Evolutionary conservation across 225 moss, liverwort and hornwort genomes (phyloP), one percentile per base, ranked within the genome.

Genomic region (Straminergon stramineum): DNA sequence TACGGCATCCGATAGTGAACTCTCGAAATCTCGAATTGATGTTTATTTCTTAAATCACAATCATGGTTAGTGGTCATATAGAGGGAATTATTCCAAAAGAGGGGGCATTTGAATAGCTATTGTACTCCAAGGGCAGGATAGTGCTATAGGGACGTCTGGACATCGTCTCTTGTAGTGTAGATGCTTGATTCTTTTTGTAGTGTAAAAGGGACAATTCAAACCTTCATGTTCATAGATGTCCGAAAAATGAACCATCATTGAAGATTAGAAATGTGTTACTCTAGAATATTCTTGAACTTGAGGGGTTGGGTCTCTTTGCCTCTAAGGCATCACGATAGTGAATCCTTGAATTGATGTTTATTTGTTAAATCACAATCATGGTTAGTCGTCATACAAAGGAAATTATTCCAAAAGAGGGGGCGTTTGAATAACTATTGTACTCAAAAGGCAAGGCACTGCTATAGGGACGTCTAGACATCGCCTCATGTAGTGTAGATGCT

Each of bases 111-210:
- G 28, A 43, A 71, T 43, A 26, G 27, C 27, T 15, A 41, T 37
- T 67, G 11, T 67, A 37, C 3, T 19, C 10, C 34, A 66, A 34
- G 37, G 11, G 19, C 20, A 20, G 37, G 67, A 67, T 2, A 37
- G 5, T 64, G 7, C 1, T 7, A 16, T 17, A 1, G 17, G 4
- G 9, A n/a, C n/a, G n/a, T n/a, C n/a, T n/a, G n/a, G n/a, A 65
- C 13, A 34, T 5, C 34, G 66, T 10, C 34, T 34, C 5, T 66
- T 1, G 0, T 34, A 34, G 18, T 66, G 2, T 9, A 34, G 35
- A 18, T 35, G 5, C 32, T 65, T 66, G 5, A 10, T 34, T 19
- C 5, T 35, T 35, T 35, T 67, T 10, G 35, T 67, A 67, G 35
- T 66, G 2, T 67, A 67, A 5, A 19, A 65, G 17, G 7, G 5